phyloP scores from a whole-genome alignment of 2,329 filamentous ascomycete species.

The Stachybotrys elegans region DNA sequence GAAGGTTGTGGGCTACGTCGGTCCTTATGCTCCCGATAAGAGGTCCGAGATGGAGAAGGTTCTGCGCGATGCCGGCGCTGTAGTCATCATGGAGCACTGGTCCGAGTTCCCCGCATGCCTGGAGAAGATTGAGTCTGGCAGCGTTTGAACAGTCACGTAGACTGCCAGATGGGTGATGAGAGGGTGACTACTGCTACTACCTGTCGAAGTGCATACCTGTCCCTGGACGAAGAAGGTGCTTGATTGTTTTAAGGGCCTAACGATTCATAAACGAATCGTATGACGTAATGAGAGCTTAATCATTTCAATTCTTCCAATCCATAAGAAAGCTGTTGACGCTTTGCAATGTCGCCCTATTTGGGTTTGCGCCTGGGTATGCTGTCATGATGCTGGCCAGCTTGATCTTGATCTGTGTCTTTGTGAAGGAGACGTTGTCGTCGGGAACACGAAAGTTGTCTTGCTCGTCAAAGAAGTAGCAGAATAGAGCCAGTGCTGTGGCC shows the following conservation, averaged over 20 bases:
- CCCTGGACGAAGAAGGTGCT: too few relatives aligned
- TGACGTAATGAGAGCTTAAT: slow-evolving; percentile 14
- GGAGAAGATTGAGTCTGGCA: slow-evolving; percentile 39
- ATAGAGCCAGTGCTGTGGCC: slow-evolving; percentile 68
- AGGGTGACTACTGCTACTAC: too few relatives aligned
- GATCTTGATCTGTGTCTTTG: slow-evolving; percentile 73
- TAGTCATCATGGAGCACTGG: slow-evolving; percentile 58
- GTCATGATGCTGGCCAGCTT: slow-evolving; percentile 79
- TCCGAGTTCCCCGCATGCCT: slow-evolving; percentile 46
- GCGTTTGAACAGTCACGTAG: slow-evolving; percentile 16
- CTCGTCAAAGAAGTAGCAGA: slow-evolving; percentile 69
- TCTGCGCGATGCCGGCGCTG: slow-evolving; percentile 56
- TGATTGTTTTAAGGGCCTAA: too few relatives aligned
- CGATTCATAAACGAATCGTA: too few relatives aligned
- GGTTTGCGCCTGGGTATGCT: slow-evolving; percentile 73
- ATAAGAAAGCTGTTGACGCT: slow-evolving; percentile 90
- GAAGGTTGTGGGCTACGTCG: slow-evolving; percentile 78
- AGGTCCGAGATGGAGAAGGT: slow-evolving; percentile 60
- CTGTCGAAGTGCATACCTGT: too few relatives aligned
- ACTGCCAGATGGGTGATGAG: too few relatives aligned
- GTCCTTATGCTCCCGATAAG: slow-evolving; percentile 62
- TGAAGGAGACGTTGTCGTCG: slow-evolving; percentile 35
- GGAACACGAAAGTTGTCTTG: slow-evolving; percentile 41
- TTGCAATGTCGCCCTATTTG: slow-evolving; percentile 78
- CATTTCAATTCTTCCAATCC: slow-evolving; percentile 37